Conservation (phyloP, 225 moss, liverwort and hornwort species). For the Straminergon stramineum region DNA sequence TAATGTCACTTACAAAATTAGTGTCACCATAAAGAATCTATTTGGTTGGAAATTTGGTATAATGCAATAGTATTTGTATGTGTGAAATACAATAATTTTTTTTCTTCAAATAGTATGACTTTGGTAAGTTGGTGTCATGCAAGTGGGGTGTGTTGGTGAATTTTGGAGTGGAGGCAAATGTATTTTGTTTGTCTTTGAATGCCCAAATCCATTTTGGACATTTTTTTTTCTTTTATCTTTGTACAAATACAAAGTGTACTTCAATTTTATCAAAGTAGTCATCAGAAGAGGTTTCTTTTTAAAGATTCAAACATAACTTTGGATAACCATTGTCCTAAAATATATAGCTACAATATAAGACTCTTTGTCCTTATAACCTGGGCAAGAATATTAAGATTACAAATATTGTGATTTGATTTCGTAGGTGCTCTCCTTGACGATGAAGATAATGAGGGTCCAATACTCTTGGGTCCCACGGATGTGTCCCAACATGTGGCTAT, state of each 20-base stretch:
- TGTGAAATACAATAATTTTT: not conserved
- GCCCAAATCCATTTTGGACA: not conserved
- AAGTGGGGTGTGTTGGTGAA: not conserved
- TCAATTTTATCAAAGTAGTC: not conserved
- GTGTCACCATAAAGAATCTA: no score
- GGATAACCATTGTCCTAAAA: not conserved
- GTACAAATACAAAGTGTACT: not conserved
- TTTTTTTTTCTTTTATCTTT: not conserved
- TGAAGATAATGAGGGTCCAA: not conserved
- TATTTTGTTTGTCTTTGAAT: not conserved
- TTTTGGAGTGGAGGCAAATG: not conserved
- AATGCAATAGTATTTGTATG: not conserved
- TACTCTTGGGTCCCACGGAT: slow-evolving; percentile 8
- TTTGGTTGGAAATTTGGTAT: not conserved
- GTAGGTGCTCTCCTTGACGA: slow-evolving; percentile 5
- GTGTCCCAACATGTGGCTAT: slow-evolving; percentile 41
- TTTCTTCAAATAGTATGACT: not conserved
- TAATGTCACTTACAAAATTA: no score
- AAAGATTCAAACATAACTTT: no score
- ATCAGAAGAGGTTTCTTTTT: not conserved
- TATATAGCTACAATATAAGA: not conserved
- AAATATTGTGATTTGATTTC: not conserved
- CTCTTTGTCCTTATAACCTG: not conserved
- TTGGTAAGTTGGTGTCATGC: no score
- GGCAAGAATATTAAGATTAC: not conserved